A percentile compares a stretch with the other conserved stretches of the same genome.
Evolutionary conservation across 371 early-diverging fungal species (phyloP).

Genomic region (Zopfochytrium polystomum): DNA sequence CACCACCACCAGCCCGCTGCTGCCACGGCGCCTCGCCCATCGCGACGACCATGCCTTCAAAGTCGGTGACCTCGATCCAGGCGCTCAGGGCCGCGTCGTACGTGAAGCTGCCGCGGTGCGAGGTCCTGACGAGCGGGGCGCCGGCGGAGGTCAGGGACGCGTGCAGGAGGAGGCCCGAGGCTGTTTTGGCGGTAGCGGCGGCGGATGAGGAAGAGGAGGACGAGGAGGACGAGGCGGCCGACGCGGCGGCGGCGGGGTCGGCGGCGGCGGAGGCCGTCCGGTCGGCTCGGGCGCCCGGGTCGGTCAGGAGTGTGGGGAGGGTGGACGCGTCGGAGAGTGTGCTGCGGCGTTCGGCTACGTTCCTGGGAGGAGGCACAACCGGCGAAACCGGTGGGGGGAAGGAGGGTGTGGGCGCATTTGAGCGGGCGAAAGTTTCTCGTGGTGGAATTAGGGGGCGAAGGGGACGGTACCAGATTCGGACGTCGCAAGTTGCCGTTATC

Average conservation of each 20-base stretch:
- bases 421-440: background rate
- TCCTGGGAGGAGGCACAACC: slow-evolving; percentile 17
- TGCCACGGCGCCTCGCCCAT: slow-evolving; percentile 53
- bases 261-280: too few relatives aligned
- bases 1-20: too few relatives aligned
- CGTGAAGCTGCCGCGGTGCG: slow-evolving; percentile 63
- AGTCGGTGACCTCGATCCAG: background rate
- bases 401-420: too few relatives aligned
- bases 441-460: background rate
- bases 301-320: slow-evolving; percentile 4
- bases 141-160: too few relatives aligned
- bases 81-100: slow-evolving; percentile 47
- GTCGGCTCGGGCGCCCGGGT: background rate
- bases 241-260: too few relatives aligned
- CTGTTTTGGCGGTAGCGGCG: too few relatives aligned
- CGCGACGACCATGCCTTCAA: slow-evolving; percentile 5
- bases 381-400: too few relatives aligned
- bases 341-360: slow-evolving; percentile 4
- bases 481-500: slow-evolving; percentile 60
- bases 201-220: too few relatives aligned
- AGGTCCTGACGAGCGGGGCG: slow-evolving; percentile 1
- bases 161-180: too few relatives aligned
- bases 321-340: slow-evolving; percentile 21
- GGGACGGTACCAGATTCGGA: slow-evolving; percentile 24
- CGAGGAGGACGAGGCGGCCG: too few relatives aligned